phyloP scores from a whole-genome alignment of 805 yeast species.

The Starmerella apicola region DNA sequence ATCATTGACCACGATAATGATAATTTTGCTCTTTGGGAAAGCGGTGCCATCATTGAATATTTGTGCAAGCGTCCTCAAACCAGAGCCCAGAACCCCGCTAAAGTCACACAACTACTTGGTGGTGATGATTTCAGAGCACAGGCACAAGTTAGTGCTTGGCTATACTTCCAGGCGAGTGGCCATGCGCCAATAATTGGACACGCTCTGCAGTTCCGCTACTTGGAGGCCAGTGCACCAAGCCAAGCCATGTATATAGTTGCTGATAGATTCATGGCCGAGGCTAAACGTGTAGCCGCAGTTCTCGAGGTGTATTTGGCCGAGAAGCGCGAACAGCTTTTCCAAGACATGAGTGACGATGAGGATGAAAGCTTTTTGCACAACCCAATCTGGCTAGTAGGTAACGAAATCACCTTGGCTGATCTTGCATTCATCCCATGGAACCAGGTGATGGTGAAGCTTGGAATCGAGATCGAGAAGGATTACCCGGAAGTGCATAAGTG shows the following conservation, averaged over 20 bases:
- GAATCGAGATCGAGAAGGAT: constrained; percentile 73
- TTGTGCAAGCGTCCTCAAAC: constrained; percentile 40
- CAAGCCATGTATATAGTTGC: constrained; percentile 82
- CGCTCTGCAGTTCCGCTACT: constrained; percentile 84
- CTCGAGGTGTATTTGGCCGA: constrained; percentile 92
- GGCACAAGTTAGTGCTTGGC: constrained; percentile 75
- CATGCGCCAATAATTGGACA: constrained; percentile 99
- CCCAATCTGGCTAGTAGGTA: constrained; percentile 93
- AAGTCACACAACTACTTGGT: constrained; percentile 46
- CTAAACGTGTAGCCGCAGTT: constrained; percentile 83
- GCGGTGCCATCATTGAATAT: constrained; percentile 82
- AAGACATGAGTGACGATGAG: constrained; percentile 83
- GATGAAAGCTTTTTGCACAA: constrained; percentile 82
- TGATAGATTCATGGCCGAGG: constrained; percentile 73
- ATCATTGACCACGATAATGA: constrained; percentile 76
- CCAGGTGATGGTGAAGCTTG: constrained; percentile 85
- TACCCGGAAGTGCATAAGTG: constrained; percentile 93
- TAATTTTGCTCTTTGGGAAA: constrained; percentile 82
- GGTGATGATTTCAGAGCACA: constrained; percentile 67
- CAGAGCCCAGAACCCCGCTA: constrained; percentile 33
- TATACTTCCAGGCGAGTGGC: constrained; percentile 90
- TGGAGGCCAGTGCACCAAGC: constrained; percentile 50
- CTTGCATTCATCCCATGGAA: constrained; percentile 93
- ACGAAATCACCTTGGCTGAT: constrained; percentile 70
- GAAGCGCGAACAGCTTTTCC: constrained; percentile 73